Evolutionary conservation across 2,329 filamentous ascomycete species (phyloP), one percentile per base, ranked within the genome.

Genomic region (Talaromyces pinophilus): DNA sequence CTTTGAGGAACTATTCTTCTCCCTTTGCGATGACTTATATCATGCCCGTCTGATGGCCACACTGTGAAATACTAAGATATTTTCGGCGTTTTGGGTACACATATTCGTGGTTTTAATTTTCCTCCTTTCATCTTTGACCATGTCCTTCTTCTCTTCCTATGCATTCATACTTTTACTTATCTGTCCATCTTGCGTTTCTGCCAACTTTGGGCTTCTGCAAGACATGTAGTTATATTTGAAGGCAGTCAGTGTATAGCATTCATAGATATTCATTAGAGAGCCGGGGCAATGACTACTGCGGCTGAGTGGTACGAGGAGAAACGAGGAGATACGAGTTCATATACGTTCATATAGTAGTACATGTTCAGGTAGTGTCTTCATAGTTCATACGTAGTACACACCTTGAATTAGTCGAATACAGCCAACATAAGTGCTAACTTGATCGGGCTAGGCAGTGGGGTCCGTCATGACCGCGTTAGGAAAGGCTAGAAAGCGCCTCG

Each of bases 1-100:
- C 22, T 57, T 15, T 38, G n/a, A 38, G 33, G 11, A 11, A 22
- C 33, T 25, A 22, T 40, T 40, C 5, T 57, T 22, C 28, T 57
- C 33, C n/a, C 35, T 54, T 50, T 59, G 25, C 63, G 55, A 65
- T 57, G 54, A 57, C 54, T 57, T 40, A 57, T 66, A n/a, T 61
- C 11, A 57, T 57, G 57, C 30, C 25, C 28, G 6, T 15, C 8
- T 55, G 48, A 63, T 38, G 65, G 59, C 54, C 40, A 19, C 38
- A 54, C 3, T 64, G 54, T 64, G 48, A 62, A 22, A 67, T 55
- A 55, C 10, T 64, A 40, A 57, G 48, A 54, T 59, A n/a, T 8
- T 33, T 60, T 50, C 22, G 65, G 65, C 62, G 64, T 66, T 65
- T 62, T 54, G 50, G 33, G n/a, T 48, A 62, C 17, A 62, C 42